Base-by-base conservation (phyloP, 345 rosid species). In the Moricandia arvensis region DNA sequence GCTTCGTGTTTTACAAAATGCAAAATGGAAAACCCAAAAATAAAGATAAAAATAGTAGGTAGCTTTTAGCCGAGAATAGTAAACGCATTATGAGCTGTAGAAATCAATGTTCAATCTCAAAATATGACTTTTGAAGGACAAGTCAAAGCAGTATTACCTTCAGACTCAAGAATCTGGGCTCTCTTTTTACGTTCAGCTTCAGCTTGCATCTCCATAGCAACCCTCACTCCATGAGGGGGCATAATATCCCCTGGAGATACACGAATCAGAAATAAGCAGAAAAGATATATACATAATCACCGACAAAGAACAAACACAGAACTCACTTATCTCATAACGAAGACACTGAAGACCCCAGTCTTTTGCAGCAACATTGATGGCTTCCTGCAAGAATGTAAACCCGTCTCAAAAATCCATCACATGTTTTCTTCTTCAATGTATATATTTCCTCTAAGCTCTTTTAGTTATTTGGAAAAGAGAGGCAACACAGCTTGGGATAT, bases 131-230 rank as follows among this genome's bases (percentile, higher is more conserved):
- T 29, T 43, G n/a, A 8, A 24, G 6, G 57, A 60, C 5, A 71
- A 31, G 26, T 7, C 27, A 27, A n/a, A 5, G 21, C 4, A 18
- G 11, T 35, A 16, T 74, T 74, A 84, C 87, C 85, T 88, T 93
- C 98, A 69, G 99, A 90, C 68, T 96, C 93, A 57, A 93, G 92
- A 78, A 96, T 83, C 83, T 89, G 98, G 74, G 98, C 97, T 84
- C 98, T 86, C 85, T 82, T 91, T 80, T 86, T 96, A 72, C 96
- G 96, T 72, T 96, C 99, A 67, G 99, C 99, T 86, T 96, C 99
- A 71, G 98, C 98, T 79, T 96, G 99, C 98, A 91, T 89, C 82
- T 93, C 99, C 99, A 93, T 96, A 79, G 99, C 99, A 74, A 82
- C 89, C 81, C 89, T 85, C 79, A 96, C 91, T 58, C 96, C 96